phyloP scores from a whole-genome alignment of 2,329 filamentous ascomycete genomes.

The Graphium sp. region DNA sequence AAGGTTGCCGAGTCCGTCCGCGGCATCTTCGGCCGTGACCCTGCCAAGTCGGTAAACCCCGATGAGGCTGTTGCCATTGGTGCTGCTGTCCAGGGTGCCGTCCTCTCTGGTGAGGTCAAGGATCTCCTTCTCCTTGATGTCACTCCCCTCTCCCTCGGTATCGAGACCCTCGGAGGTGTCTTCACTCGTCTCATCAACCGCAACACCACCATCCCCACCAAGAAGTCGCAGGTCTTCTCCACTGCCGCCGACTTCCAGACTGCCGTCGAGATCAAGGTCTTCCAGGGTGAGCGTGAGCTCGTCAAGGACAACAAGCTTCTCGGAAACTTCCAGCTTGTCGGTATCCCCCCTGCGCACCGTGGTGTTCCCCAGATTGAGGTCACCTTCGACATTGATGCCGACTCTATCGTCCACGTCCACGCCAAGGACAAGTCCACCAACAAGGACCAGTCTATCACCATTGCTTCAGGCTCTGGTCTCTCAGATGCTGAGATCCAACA shows the following conservation, averaged over 20 bases:
- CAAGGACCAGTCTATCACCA: slow-evolving; percentile 99
- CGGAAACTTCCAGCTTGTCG: slow-evolving; percentile 98
- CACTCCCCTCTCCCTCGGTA: slow-evolving; percentile 90
- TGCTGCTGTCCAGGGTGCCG: slow-evolving; percentile 92
- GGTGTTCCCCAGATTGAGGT: slow-evolving; percentile 95
- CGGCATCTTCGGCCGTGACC: slow-evolving; percentile 89
- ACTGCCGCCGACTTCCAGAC: slow-evolving; percentile 97
- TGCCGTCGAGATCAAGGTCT: slow-evolving; percentile 98
- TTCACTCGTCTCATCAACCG: slow-evolving; percentile 98
- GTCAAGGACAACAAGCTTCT: slow-evolving; percentile 97
- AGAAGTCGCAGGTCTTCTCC: slow-evolving; percentile 98
- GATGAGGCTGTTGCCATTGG: slow-evolving; percentile 97
- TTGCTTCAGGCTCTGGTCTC: slow-evolving; percentile 92
- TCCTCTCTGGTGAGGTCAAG: slow-evolving; percentile 91
- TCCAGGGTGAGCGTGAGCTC: slow-evolving; percentile 98
- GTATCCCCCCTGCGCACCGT: slow-evolving; percentile 88
- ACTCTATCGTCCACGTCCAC: slow-evolving; percentile 94
- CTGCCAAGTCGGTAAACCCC: slow-evolving; percentile 95
- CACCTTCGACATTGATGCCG: slow-evolving; percentile 96
- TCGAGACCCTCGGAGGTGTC: slow-evolving; percentile 94
- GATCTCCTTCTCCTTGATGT: slow-evolving; percentile 91
- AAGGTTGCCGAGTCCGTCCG: slow-evolving; percentile 95
- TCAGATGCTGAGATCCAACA: slow-evolving; percentile 87
- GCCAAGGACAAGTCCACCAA: slow-evolving; percentile 98
- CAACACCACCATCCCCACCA: slow-evolving; percentile 97